Base-by-base conservation (phyloP, 2,329 filamentous ascomycete genomes). In the Curvularia sp. region DNA sequence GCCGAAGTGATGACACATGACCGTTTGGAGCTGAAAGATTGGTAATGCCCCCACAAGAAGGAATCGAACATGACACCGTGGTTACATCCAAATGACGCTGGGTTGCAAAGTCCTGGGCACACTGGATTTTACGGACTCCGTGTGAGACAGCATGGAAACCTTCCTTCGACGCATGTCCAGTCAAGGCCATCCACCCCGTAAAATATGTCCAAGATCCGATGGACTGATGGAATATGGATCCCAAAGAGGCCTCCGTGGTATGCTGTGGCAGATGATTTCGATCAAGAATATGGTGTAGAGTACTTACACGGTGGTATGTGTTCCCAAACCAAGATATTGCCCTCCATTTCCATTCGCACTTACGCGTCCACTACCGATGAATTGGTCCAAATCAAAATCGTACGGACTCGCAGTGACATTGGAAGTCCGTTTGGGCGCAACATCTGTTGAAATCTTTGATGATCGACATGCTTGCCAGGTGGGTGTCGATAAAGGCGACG, bases 241-340 rank as follows among this genome's bases (percentile, higher is more conserved):
- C 10, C 22, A 41, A 28, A 1, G 12, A 10, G 30, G 18, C 18
- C 5, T 33, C 6, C n/a, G 20, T 4, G 10, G 2, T 42, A 24
- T 2, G 41, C 41, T 42, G 39, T 48, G 46, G 52, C 46, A 54
- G 2, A 24, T 54, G 49, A 60, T 31, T n/a, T n/a, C 33, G 31
- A n/a, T 24, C n/a, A 51, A 50, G 22, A 54, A 51, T 7, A 56
- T 39, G 39, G 8, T 49, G 47, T 38, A 62, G 33, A 48, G n/a
- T 7, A 62, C 60, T 62, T 60, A 62, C 60, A 51, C 43, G 26
- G 15, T 56, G 13, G n/a, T 10, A 13, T 50, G 44, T 47, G 18
- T 33, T 35, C 28, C 24, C n/a, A 42, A 51, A 44, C 22, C 48
- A 28, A 55, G 24, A 39, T 7, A 24, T 15, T 10, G 42, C 3